Evolutionary conservation across 2,329 filamentous ascomycete genomes (phyloP), one percentile per base, ranked within the genome.

Genomic region (Fusarium pininemorale): DNA sequence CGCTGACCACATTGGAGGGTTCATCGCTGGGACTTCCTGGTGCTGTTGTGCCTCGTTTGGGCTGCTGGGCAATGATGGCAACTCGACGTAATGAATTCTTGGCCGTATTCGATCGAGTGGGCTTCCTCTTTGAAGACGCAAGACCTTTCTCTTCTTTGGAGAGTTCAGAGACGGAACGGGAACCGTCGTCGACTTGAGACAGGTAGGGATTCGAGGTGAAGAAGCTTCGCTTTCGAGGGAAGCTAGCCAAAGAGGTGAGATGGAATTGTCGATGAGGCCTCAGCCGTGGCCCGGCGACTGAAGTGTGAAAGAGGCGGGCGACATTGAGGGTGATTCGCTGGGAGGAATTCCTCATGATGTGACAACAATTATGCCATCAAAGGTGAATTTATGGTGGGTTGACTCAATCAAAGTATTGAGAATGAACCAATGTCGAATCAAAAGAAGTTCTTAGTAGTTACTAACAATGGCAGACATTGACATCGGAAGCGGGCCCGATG

Each of bases 11-110:
- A 73, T 82, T 87, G 73, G 79, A 83, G 68, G 81, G 83, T 59
- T 83, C 83, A 60, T 81, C 80, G 18, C 78, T 79, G 8, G 63
- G 72, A 37, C 75, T 75, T 24, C 77, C 74, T 14, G 72, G 59
- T 16, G 76, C 54, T 9, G 80, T 79, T 26, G 74, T 45, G 26
- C 76, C 77, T 58, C 80, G 79, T 59, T 85, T 83, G n/a, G 85
- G 82, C 70, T 87, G 87, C 79, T 98, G 94, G 24, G 95, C 95
- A 77, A 96, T 94, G 24, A 94, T 93, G 38, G 95, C 94, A 18
- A 97, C 94, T 66, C 95, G 90, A 63, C 96, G 91, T 38, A 98
- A 86, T 5, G 94, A 96, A 70, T 92, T 93, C 75, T 94, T 93
- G 50, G 90, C 82, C 7, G 84, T 83, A 7, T 84, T 80, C 2